Evolutionary conservation across 306 rosid genomes (phyloP).

Genomic region (Hippophae rhamnoides): DNA sequence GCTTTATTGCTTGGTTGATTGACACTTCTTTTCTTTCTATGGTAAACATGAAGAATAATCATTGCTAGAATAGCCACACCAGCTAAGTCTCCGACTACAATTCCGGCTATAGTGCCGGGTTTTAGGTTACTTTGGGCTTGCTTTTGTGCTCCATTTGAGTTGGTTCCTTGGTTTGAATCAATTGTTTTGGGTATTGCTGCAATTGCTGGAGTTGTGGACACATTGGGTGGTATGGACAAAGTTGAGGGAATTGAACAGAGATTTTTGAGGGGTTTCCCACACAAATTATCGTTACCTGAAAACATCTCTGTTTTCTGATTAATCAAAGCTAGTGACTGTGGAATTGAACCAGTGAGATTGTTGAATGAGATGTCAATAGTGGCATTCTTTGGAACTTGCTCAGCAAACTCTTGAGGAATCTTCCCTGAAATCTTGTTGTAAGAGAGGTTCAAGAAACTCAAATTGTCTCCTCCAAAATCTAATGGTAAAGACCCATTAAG

Average conservation of each 20-base stretch:
- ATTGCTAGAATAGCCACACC: constrained; percentile 44
- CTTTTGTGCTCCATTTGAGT: constrained; percentile 23
- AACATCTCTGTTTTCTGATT: constrained; percentile 44
- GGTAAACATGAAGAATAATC: constrained; percentile 53
- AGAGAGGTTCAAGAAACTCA: constrained; percentile 65
- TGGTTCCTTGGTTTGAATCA: constrained; percentile 32
- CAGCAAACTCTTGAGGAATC: constrained; percentile 48
- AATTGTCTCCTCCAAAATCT: constrained; percentile 38
- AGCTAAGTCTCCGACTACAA: constrained; percentile 62
- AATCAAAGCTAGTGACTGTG: constrained; percentile 40
- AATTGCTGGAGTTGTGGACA: constrained; percentile 50
- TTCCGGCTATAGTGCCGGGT: constrained; percentile 67
- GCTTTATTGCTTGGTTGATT: background rate
- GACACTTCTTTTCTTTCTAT: constrained; percentile 31
- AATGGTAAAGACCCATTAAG: constrained; percentile 68
- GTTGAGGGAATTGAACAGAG: constrained; percentile 72
- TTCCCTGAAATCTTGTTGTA: constrained; percentile 67
- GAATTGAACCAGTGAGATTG: constrained; percentile 63
- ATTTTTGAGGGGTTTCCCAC: constrained; percentile 72
- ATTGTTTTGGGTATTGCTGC: constrained; percentile 83
- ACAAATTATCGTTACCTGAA: constrained; percentile 62
- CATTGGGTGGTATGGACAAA: constrained; percentile 47
- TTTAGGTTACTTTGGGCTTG: constrained; percentile 37
- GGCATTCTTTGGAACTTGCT: constrained; percentile 33
- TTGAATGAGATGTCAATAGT: constrained; percentile 84